Conservation (phyloP, 2,329 filamentous ascomycete genomes). For the Cladosporium sp. region DNA sequence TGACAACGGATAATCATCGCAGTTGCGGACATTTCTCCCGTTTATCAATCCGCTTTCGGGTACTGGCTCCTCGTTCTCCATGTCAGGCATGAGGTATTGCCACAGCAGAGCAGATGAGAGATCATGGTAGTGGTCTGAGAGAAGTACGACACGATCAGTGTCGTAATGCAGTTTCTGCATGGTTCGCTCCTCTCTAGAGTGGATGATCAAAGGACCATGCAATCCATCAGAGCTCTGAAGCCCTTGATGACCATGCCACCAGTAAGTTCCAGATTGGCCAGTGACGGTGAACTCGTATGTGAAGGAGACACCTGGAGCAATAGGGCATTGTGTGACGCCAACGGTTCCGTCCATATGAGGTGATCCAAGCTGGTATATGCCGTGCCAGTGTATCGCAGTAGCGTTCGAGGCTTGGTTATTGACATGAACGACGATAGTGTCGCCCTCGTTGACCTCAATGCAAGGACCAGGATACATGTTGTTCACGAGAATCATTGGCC, state of each 20-base stretch:
- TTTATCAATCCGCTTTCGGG: slow-evolving; percentile 43
- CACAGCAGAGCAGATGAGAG: slow-evolving; percentile 44
- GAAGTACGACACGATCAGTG: slow-evolving; percentile 57
- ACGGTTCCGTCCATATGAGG: slow-evolving; percentile 64
- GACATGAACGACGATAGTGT: slow-evolving; percentile 63
- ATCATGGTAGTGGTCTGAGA: slow-evolving; percentile 67
- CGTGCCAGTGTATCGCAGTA: slow-evolving; percentile 64
- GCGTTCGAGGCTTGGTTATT: slow-evolving; percentile 56
- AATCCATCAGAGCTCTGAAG: slow-evolving; percentile 59
- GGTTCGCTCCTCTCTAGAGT: slow-evolving; percentile 45
- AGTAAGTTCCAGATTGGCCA: slow-evolving; percentile 45
- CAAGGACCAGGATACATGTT: slow-evolving; percentile 37
- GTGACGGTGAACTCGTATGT: slow-evolving; percentile 59
- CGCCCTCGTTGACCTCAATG: slow-evolving; percentile 53
- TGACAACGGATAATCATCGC: slow-evolving; percentile 32
- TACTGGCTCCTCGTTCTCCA: slow-evolving; percentile 55
- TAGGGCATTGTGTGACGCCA: slow-evolving; percentile 60
- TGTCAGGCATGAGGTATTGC: slow-evolving; percentile 49
- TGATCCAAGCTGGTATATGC: slow-evolving; percentile 65
- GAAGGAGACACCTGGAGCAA: slow-evolving; percentile 54
- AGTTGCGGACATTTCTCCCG: slow-evolving; percentile 36
- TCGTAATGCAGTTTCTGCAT: slow-evolving; percentile 40
- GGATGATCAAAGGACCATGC: slow-evolving; percentile 58
- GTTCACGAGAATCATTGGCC: slow-evolving; percentile 41
- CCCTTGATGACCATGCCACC: slow-evolving; percentile 61